Base-by-base conservation (phyloP, 495 filamentous ascomycete species). In the Gamarada debralockiae region DNA sequence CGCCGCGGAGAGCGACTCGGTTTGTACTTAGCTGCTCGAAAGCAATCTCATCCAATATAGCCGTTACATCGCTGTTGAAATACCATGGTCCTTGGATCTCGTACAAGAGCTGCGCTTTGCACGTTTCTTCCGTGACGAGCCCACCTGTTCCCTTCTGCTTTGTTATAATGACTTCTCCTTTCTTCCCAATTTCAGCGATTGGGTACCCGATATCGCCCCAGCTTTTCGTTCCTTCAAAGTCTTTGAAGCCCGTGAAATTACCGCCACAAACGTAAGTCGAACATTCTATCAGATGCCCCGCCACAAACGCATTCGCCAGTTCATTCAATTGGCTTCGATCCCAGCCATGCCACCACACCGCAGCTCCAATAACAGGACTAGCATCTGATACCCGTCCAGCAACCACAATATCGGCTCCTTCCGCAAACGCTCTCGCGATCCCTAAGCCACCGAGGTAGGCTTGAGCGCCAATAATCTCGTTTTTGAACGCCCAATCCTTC, bases 1-100 rank as follows among this genome's bases (percentile, higher is more conserved):
- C 65, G 1, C 75, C 71, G 12, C 62, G 62, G 0, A 81, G 60
- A 2, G 57, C 63, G 2, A 81, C 74, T 0, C 74, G 66, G 37
- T 79, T 67, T 52, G 59, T 42, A 21, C 71, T 67, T 22, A 69
- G 58, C 60, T 74, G 59, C 44, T 72, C 69, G 46, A 84, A 70
- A 22, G 68, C 54, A 43, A 82, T 68, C 29, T 74, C 64, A 27
- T 67, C 67, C 22, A 84, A 61, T 3, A 43, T 22, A 24, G 79
- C 78, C 1, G 70, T 78, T 39, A 84, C 79, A 60, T 84, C 81
- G 2, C 68, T 74, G 64, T 82, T 81, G 54, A 70, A 76, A 58
- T 84, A 84, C 62, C 67, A 74, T 0, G 72, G 74, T 0, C 81
- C 81, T 53, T 83, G 80, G 37, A 83, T 76, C 58, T 84, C 81